A percentile compares a stretch with the other conserved stretches of the same genome.
Evolutionary conservation across 768 basidiomycete species (phyloP).

Genomic region (Panaeolus cyanescens): DNA sequence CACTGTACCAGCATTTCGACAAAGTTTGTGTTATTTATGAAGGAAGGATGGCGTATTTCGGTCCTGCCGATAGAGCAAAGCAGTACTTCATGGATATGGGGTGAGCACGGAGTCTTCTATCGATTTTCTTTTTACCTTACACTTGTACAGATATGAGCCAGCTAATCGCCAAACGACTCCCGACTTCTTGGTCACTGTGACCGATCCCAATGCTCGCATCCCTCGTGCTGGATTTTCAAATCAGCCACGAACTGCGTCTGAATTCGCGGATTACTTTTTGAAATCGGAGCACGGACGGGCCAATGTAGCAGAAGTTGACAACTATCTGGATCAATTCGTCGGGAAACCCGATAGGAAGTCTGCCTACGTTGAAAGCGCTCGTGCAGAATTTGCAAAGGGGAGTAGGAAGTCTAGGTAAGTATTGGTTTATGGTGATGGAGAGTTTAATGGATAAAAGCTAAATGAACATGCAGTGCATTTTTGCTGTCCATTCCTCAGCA

Average conservation of each 20-base stretch:
- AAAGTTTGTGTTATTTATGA: slow-evolving; percentile 81
- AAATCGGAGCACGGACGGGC: slow-evolving; percentile 36
- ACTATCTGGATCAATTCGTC: slow-evolving; percentile 45
- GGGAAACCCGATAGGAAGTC: slow-evolving; percentile 42
- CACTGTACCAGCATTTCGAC: slow-evolving; percentile 67
- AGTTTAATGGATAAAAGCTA: too few species aligned
- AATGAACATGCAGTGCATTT: slow-evolving; percentile 36
- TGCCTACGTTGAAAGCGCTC: slow-evolving; percentile 49
- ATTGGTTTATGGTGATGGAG: too few species aligned
- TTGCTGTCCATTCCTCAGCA: slow-evolving; percentile 47
- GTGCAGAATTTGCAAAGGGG: slow-evolving; percentile 50
- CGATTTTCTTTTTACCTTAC: not conserved
- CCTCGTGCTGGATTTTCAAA: slow-evolving; percentile 41
- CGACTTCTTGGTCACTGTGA: slow-evolving; percentile 64
- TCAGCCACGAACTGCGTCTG: slow-evolving; percentile 54
- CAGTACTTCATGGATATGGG: slow-evolving; percentile 73
- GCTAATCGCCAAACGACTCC: slow-evolving; percentile 65
- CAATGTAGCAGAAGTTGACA: slow-evolving; percentile 48
- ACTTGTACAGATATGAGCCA: slow-evolving; percentile 46
- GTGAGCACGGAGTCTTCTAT: slow-evolving; percentile 14
- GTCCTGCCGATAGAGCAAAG: slow-evolving; percentile 62
- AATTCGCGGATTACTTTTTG: slow-evolving; percentile 55
- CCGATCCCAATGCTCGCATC: slow-evolving; percentile 61
- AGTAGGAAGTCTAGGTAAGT: slow-evolving; percentile 35
- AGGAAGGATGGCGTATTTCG: slow-evolving; percentile 75